phyloP scores from a whole-genome alignment of 1,284 basidiomycete genomes.

The Termitomyces sp. region DNA sequence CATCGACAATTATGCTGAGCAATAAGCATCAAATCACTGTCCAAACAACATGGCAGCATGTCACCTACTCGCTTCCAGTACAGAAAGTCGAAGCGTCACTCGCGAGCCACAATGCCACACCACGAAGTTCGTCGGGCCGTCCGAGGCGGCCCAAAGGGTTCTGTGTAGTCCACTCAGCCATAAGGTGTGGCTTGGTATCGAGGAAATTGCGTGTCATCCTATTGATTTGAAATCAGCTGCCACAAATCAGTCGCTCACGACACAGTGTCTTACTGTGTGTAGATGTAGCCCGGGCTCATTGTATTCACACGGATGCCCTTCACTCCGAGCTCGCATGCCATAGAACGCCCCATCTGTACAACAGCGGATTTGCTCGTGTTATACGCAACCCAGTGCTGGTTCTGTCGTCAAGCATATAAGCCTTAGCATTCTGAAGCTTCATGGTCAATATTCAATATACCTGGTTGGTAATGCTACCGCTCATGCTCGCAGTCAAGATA shows the following conservation, averaged over 20 bases:
- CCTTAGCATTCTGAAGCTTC: background rate
- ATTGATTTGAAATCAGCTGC: background rate
- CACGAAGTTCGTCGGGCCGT: slow-evolving; percentile 39
- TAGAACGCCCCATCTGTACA: slow-evolving; percentile 71
- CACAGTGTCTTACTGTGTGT: slow-evolving; percentile 48
- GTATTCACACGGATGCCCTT: slow-evolving; percentile 68
- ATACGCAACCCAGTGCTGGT: slow-evolving; percentile 67
- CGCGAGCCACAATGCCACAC: slow-evolving; percentile 5
- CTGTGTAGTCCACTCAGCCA: slow-evolving; percentile 55
- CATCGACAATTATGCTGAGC: slow-evolving; percentile 10
- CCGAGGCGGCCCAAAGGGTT: slow-evolving; percentile 73
- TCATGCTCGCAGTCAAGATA: slow-evolving; percentile 78
- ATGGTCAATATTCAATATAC: slow-evolving; percentile 28
- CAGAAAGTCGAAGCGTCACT: slow-evolving; percentile 10
- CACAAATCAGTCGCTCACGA: background rate
- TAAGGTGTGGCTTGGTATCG: slow-evolving; percentile 55
- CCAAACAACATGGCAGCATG: background rate
- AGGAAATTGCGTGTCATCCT: slow-evolving; percentile 76
- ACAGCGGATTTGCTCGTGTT: slow-evolving; percentile 78
- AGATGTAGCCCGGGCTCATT: slow-evolving; percentile 67
- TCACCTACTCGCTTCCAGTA: slow-evolving; percentile 12
- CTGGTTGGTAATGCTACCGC: slow-evolving; percentile 72
- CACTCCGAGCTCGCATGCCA: slow-evolving; percentile 75
- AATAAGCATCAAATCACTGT: background rate
- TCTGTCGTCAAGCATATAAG: slow-evolving; percentile 29